A percentile compares a stretch with the other conserved stretches of the same genome.
These are phyloP conservation scores for Chenopodium berlandieri DNA, from an alignment of 148 eudicot genomes.

Conservation along the genomic window DNA sequence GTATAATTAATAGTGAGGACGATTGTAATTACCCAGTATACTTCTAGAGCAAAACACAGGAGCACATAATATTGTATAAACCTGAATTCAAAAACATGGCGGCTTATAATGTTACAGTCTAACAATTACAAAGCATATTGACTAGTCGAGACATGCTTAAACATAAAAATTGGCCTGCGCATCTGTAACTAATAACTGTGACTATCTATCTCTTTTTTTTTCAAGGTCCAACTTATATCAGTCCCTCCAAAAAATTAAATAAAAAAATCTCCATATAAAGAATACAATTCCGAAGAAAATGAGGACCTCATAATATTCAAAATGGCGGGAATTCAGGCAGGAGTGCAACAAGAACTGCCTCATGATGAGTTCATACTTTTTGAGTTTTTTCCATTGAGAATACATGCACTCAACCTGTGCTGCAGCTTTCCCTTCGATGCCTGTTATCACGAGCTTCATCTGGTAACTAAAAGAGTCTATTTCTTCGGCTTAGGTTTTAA, in stretches of 20 bases:
- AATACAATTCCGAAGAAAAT: background rate
- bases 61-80: no score
- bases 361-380: background rate
- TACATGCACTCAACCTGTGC: background rate
- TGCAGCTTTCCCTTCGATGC: conserved; percentile 3
- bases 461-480: background rate
- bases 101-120: background rate
- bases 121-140: background rate
- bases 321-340: background rate
- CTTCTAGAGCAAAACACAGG: background rate
- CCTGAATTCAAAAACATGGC: background rate
- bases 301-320: background rate
- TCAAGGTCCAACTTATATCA: background rate
- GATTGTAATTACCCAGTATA: background rate
- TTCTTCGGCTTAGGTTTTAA: conserved; percentile 32
- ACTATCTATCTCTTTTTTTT: background rate
- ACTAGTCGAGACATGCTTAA: background rate
- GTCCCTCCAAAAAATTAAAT: background rate
- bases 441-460: background rate
- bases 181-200: background rate
- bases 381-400: conserved; percentile 9
- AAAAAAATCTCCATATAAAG: background rate
- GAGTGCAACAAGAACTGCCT: background rate
- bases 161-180: background rate
- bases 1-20: no score